A percentile compares a stretch with the other conserved stretches of the same genome.
These are phyloP conservation scores for Triglochin maritima DNA, from an alignment of 106 monocot genomes.

Conservation along the genomic window DNA sequence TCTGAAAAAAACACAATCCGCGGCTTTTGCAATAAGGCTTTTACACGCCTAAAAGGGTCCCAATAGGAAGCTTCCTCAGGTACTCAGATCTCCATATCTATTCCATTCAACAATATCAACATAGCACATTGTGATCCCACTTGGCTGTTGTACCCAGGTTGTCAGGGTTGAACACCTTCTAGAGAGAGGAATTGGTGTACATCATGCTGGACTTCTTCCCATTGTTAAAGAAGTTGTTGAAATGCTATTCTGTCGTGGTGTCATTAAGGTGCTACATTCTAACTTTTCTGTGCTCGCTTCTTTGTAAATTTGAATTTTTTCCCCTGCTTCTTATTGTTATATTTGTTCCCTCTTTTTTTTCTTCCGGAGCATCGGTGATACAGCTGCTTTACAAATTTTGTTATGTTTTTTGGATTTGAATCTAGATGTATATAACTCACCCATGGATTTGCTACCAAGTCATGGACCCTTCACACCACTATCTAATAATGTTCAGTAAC, in stretches of 20 bases:
- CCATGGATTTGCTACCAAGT: too few relatives aligned
- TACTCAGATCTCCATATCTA: conserved; percentile 1
- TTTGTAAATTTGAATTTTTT: too few relatives aligned
- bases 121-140: background rate
- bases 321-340: too few relatives aligned
- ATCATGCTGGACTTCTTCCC: conserved; percentile 98
- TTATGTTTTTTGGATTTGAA: too few relatives aligned
- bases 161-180: conserved; percentile 73
- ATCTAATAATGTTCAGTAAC: too few relatives aligned
- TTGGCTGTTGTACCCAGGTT: conserved; percentile 32
- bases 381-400: too few relatives aligned
- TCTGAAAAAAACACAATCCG: conserved; percentile 90
- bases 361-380: too few relatives aligned
- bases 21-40: conserved; percentile 89
- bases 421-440: too few relatives aligned
- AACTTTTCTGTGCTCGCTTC: background rate
- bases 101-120: background rate
- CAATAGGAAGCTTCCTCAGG: conserved; percentile 94
- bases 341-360: too few relatives aligned
- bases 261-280: conserved; percentile 59
- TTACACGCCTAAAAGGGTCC: conserved; percentile 95
- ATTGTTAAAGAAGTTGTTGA: conserved; percentile 99
- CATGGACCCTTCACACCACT: too few relatives aligned
- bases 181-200: conserved; percentile 79
- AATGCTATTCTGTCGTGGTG: conserved; percentile 97